Percentiles rank a stretch among this genome's conserved stretches.
Evolutionary conservation across 169 alveolate species (phyloP).

Genomic region (Plasmodium malariae): DNA sequence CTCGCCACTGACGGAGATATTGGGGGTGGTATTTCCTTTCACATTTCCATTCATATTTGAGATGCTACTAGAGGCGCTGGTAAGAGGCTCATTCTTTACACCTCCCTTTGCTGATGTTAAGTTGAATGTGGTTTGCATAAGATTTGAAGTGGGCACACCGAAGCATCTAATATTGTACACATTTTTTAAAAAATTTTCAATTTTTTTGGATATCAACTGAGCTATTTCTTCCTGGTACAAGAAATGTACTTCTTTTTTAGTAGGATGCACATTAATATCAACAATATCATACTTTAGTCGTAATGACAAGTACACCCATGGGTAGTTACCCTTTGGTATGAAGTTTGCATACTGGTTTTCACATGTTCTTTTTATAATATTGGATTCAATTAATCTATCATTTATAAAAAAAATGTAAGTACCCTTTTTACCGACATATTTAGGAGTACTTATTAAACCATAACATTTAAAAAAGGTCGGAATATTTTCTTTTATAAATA

Average conservation of each 20-base stretch:
- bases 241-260: slow-evolving; percentile 94
- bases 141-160: slow-evolving; percentile 12
- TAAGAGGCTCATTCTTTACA: slow-evolving; percentile 2
- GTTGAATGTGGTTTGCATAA: slow-evolving; percentile 28
- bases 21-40: not conserved
- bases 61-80: not conserved
- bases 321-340: slow-evolving; percentile 83
- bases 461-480: slow-evolving; percentile 81
- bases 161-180: slow-evolving; percentile 18
- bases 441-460: slow-evolving; percentile 88
- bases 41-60: not conserved
- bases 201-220: slow-evolving; percentile 77
- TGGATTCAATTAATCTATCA: slow-evolving; percentile 94
- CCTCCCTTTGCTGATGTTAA: slow-evolving; percentile 6
- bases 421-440: slow-evolving; percentile 87
- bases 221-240: slow-evolving; percentile 89
- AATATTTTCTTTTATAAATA: slow-evolving; percentile 61
- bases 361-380: slow-evolving; percentile 67
- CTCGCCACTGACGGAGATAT: not conserved
- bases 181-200: slow-evolving; percentile 74
- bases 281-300: slow-evolving; percentile 92
- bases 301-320: slow-evolving; percentile 94
- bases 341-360: slow-evolving; percentile 81
- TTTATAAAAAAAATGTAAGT: slow-evolving; percentile 94
- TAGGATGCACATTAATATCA: slow-evolving; percentile 99